A percentile compares a stretch with the other conserved stretches of the same genome.
These are phyloP conservation scores for Huntiella abstrusa DNA, from an alignment of 2,329 filamentous ascomycete genomes.

Conservation along the genomic window DNA sequence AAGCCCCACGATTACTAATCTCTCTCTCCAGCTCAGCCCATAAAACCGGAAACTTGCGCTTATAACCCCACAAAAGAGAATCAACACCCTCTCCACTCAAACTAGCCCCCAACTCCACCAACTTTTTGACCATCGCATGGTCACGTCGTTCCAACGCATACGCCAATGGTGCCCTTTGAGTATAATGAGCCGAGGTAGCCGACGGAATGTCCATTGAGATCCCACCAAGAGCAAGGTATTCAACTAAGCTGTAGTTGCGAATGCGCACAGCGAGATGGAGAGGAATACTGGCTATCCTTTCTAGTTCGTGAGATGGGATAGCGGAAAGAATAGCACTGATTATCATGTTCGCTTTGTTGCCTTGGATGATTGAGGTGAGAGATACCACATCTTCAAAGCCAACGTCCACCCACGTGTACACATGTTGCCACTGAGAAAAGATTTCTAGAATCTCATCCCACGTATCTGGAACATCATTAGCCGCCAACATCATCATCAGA, in stretches of 20 bases:
- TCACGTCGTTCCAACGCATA: neutral
- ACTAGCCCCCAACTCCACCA: neutral
- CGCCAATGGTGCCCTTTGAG: neutral
- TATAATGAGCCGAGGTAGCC: no score
- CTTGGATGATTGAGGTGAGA: no score
- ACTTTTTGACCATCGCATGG: neutral
- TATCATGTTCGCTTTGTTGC: no score
- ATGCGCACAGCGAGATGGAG: neutral
- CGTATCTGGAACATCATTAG: neutral
- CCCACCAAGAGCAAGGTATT: neutral
- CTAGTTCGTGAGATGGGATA: neutral
- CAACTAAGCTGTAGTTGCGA: neutral
- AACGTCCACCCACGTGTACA: neutral
- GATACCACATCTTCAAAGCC: neutral
- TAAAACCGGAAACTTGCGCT: no score
- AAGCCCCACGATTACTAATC: no score
- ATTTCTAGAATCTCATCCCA: neutral
- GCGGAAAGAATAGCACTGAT: no score
- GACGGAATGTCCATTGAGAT: neutral
- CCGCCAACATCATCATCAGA: neutral
- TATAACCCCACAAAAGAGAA: no score
- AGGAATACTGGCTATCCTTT: neutral
- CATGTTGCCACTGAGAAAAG: neutral
- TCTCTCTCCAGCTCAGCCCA: no score
- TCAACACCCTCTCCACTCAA: neutral